Base-by-base conservation (phyloP, 2,329 filamentous ascomycete genomes). In the Monilinia polystroma region DNA sequence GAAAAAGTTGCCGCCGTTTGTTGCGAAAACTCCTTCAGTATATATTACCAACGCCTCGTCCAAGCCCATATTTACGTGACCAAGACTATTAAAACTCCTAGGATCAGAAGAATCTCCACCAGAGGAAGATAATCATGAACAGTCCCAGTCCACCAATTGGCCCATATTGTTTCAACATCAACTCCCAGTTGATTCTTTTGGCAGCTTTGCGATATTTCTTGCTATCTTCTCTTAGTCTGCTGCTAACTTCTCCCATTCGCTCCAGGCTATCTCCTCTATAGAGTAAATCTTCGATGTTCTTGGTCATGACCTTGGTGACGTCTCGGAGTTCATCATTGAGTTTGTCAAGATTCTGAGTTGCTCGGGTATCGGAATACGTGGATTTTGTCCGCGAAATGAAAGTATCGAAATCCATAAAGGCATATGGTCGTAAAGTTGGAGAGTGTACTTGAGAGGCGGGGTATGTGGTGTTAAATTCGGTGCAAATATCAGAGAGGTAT, bases 231-330 rank as follows among this genome's bases (percentile, higher is more conserved):
- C 92, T 84, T 77, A 99, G 80, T 69, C 94, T 83, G 66, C 87
- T 90, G 74, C 91, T 96, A 76, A 97, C 90, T 81, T 98, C 94
- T 69, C 95, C 94, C 95, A 99, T 99, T 75, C 93, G 87, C 81
- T 99, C 95, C 72, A 99, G 80, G 75, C 89, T 95, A 78, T 99
- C 95, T 38, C 95, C 95, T 69, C 96, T 84, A 78, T 99, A 99
- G 64, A 99, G 82, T 76, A 99, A 81, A 78, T 99, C 95, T 83
- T 99, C 95, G 73, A 99, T 98, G 79, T 99, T 99, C 86, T 98
- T 98, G 66, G 93, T 98, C 96, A 99, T 99, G 76, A 99, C 93
- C 81, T 97, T 93, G 1, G 95, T 98, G 66, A 99, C 96, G 79
- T 98, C 95, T 78, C 93, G 90, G 72, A 99, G 86, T 84, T 99